Percentiles rank a stretch among this genome's conserved stretches.
Evolutionary conservation across 495 filamentous ascomycete genomes (phyloP).

Genomic region (Aspergillus coremiiformis): DNA sequence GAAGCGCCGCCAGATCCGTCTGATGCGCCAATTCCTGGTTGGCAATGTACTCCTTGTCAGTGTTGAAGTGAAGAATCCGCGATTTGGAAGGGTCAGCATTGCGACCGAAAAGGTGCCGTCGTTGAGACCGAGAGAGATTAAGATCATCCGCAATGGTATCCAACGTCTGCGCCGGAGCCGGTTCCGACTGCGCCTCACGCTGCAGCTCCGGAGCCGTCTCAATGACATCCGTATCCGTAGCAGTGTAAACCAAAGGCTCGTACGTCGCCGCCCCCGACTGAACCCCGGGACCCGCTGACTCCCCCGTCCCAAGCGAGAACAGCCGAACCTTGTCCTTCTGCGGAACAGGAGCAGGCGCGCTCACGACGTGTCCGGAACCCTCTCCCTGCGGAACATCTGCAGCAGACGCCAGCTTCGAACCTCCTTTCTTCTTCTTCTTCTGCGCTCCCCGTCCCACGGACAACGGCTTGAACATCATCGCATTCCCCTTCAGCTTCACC

Average conservation of each 20-base stretch:
- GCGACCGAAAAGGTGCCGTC: constrained; percentile 78
- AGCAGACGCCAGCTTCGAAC: constrained; percentile 1
- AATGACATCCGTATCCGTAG: constrained; percentile 20
- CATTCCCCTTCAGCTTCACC: constrained; percentile 64
- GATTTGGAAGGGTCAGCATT: constrained; percentile 28
- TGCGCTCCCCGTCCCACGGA: constrained; percentile 65
- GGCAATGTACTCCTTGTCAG: constrained; percentile 71
- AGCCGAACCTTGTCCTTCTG: constrained; percentile 51
- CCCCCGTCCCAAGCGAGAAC: constrained; percentile 46
- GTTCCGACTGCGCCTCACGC: constrained; percentile 9
- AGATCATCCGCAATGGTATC: constrained; percentile 62
- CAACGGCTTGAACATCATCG: constrained; percentile 81
- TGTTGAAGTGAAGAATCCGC: constrained; percentile 72
- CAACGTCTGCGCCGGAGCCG: constrained; percentile 40
- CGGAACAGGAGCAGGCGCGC: constrained; percentile 1
- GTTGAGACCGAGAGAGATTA: constrained; percentile 63
- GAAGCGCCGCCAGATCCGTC: constrained; percentile 53
- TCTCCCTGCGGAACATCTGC: not conserved
- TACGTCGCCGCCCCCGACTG: constrained; percentile 24
- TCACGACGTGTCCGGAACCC: constrained; percentile 1
- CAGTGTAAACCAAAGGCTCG: constrained; percentile 45
- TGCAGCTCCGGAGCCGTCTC: constrained; percentile 17
- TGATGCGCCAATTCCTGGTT: constrained; percentile 53
- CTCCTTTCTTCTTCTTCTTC: constrained; percentile 54
- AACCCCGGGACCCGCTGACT: constrained; percentile 2